phyloP scores from a whole-genome alignment of 371 early-diverging fungal genomes.

The Parasitella parasitica region DNA sequence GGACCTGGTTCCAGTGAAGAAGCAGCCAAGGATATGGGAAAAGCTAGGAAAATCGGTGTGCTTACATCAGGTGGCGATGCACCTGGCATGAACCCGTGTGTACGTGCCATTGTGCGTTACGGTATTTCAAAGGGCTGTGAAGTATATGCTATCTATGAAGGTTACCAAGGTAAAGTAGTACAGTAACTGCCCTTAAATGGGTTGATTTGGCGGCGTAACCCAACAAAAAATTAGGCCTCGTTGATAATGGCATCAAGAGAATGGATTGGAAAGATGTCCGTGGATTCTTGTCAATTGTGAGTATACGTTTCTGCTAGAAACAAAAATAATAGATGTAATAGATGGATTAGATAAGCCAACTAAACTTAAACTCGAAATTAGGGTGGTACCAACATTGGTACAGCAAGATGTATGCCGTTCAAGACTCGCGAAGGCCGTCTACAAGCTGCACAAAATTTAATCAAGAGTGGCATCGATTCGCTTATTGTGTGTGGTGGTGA shows the following conservation, averaged over 20 bases:
- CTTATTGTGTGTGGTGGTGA: slow-evolving; percentile 99
- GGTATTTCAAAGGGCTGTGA: slow-evolving; percentile 83
- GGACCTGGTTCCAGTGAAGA: slow-evolving; percentile 18
- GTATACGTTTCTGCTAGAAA: not conserved
- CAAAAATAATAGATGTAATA: not conserved
- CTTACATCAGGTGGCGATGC: slow-evolving; percentile 99
- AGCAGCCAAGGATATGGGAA: slow-evolving; percentile 5
- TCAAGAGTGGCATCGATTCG: slow-evolving; percentile 91
- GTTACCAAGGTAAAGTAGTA: slow-evolving; percentile 82
- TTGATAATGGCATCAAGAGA: slow-evolving; percentile 83
- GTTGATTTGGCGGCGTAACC: not conserved
- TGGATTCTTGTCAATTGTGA: slow-evolving; percentile 73
- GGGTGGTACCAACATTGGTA: slow-evolving; percentile 98
- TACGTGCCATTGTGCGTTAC: slow-evolving; percentile 91
- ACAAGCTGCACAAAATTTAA: slow-evolving; percentile 84
- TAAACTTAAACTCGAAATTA: slow-evolving; percentile 13
- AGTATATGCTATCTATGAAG: slow-evolving; percentile 93
- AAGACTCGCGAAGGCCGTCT: slow-evolving; percentile 87
- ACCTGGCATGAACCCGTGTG: slow-evolving; percentile 99
- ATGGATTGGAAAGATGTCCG: slow-evolving; percentile 90
- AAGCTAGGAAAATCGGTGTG: slow-evolving; percentile 74
- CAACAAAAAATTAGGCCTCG: slow-evolving; percentile 79
- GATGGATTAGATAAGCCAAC: slow-evolving; percentile 1
- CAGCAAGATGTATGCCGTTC: slow-evolving; percentile 92
- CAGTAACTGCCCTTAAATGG: not conserved